A percentile compares a stretch with the other conserved stretches of the same genome.
These are phyloP conservation scores for Macrolepiota fuliginosa DNA, from an alignment of 768 basidiomycete species.

Conservation along the genomic window DNA sequence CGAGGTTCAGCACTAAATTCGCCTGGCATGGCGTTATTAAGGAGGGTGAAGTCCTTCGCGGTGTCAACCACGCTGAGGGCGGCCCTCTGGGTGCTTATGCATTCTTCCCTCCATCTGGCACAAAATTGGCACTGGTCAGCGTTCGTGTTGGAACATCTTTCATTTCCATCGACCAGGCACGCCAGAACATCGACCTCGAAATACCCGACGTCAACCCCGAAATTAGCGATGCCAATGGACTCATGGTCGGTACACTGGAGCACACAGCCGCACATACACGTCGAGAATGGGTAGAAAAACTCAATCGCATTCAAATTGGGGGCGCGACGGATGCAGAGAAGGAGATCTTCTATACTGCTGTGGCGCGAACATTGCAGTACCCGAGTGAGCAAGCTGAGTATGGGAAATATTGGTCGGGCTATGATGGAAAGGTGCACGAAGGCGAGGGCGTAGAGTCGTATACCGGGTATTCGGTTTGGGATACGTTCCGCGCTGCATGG, in stretches of 20 bases:
- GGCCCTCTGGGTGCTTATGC: conserved; percentile 50
- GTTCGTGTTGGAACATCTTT: conserved; percentile 72
- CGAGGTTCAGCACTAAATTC: conserved; percentile 50
- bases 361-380: conserved; percentile 69
- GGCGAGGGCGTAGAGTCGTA: conserved; percentile 56
- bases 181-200: conserved; percentile 43
- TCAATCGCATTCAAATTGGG: conserved; percentile 47
- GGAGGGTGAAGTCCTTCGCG: conserved; percentile 34
- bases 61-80: conserved; percentile 34
- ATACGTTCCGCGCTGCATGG: conserved; percentile 77
- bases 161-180: conserved; percentile 68
- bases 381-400: conserved; percentile 74
- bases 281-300: conserved; percentile 54
- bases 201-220: conserved; percentile 18
- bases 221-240: background rate
- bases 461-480: conserved; percentile 81
- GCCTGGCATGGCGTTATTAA: conserved; percentile 43
- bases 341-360: conserved; percentile 55
- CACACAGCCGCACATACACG: conserved; percentile 47
- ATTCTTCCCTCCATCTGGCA: conserved; percentile 31
- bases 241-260: conserved; percentile 36
- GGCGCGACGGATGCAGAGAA: conserved; percentile 38
- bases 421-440: conserved; percentile 61
- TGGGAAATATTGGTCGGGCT: conserved; percentile 72
- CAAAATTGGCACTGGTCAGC: conserved; percentile 32